These are phyloP conservation scores for Triticum monococcum DNA, from an alignment of 176 grass and related monocot genomes.

Conservation along the genomic window DNA sequence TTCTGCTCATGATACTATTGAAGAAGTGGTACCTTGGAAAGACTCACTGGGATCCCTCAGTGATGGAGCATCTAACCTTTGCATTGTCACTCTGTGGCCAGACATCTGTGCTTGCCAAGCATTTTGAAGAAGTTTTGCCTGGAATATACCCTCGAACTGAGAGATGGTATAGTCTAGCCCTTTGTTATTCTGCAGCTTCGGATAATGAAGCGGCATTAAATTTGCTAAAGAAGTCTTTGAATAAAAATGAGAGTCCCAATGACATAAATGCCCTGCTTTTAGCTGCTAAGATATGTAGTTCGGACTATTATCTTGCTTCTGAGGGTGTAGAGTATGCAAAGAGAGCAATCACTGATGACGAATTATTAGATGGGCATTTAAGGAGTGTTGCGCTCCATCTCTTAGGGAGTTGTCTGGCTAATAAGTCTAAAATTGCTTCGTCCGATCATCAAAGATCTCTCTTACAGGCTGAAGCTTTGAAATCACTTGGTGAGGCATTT, in stretches of 20 bases:
- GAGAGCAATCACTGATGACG: constrained; percentile 51
- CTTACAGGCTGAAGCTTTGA: constrained; percentile 81
- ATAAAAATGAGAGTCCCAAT: constrained; percentile 75
- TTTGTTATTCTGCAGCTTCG: constrained; percentile 66
- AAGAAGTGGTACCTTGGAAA: constrained; percentile 83
- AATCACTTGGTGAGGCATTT: constrained; percentile 63
- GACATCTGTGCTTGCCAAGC: constrained; percentile 70
- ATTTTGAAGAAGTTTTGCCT: constrained; percentile 83
- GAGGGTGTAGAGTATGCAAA: constrained; percentile 84
- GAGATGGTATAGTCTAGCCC: constrained; percentile 84
- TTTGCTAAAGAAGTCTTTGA: constrained; percentile 76
- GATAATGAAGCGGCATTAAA: constrained; percentile 75
- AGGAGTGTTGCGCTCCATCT: constrained; percentile 69
- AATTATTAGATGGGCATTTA: constrained; percentile 63
- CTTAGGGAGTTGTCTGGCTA: constrained; percentile 76
- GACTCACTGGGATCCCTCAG: constrained; percentile 81
- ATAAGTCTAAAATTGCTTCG: constrained; percentile 65
- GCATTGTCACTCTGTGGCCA: constrained; percentile 83
- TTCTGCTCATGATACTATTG: constrained; percentile 83
- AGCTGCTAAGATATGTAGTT: constrained; percentile 91
- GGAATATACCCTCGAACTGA: constrained; percentile 78
- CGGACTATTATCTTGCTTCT: constrained; percentile 52
- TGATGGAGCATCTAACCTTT: constrained; percentile 92
- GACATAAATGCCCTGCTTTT: constrained; percentile 71
- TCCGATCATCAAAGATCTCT: constrained; percentile 84